Base-by-base conservation (phyloP, 2,329 filamentous ascomycete genomes). In the Beauveria bassiana region DNA sequence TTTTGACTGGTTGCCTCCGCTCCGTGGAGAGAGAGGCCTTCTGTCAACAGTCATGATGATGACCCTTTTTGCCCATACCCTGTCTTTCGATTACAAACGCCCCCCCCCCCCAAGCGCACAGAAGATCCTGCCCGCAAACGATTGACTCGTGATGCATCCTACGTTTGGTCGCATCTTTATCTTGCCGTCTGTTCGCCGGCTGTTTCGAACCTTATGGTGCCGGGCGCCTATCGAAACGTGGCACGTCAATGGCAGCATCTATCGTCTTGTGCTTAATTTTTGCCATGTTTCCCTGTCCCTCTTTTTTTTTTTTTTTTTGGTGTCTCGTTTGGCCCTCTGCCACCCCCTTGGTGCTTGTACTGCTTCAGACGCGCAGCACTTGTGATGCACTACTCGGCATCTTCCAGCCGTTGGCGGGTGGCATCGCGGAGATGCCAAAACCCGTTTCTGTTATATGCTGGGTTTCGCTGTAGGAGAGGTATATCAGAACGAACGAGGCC, bases 331-430 rank as follows among this genome's bases (percentile, higher is more conserved):
- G 42, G 54, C 22, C 54, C 45, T 57, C 43, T 57, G 42, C 43
- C 54, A 57, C 54, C 47, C 38, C 46, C 46, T 53, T 60, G 49
- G 40, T 53, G 57, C 46, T 59, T 47, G 56, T 59, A 22, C 56
- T 51, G 56, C 56, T 43, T 59, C 56, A 59, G 34, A 24, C 46
- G 20, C 28, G 34, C 45, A 14, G 31, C 31, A 38, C 34, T 12
- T 51, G 34, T 59, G 56, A 45, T 51, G 49, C 40, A 46, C 57
- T 26, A 45, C 49, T 60, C 57, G 57, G 57, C 57, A 60, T 53
- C 57, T 60, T 22, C 22, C 47, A 60, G 49, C 57, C 57, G 57
- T 60, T 53, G 57, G 56, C 51, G 56, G 56, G 56, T 59, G 56
- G 9, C 46, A 59, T 51, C 26, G 14, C 24, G 47, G 47, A 42